phyloP scores from a whole-genome alignment of 331 rosid species.

The Acacia concinna region DNA sequence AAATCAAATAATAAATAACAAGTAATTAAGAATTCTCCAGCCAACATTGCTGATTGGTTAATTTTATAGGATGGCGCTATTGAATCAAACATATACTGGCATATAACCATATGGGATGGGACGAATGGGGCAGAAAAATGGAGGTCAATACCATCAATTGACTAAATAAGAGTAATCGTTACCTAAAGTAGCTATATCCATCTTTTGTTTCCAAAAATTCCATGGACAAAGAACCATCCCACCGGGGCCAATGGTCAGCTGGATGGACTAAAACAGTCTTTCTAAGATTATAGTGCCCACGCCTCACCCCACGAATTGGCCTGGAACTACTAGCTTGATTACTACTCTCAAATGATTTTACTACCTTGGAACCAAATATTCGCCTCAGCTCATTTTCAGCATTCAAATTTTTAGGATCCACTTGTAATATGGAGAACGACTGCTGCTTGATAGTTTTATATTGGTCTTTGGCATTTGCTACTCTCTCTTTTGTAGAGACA shows the following conservation, averaged over 20 bases:
- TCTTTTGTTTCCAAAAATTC: constrained; percentile 61
- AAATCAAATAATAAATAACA: background rate
- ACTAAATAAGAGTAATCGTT: constrained; percentile 24
- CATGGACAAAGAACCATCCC: constrained; percentile 93
- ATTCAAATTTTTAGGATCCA: constrained; percentile 84
- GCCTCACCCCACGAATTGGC: constrained; percentile 77
- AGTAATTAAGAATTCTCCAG: background rate
- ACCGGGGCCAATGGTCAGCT: constrained; percentile 78
- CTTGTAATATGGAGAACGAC: constrained; percentile 47
- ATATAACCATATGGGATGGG: background rate
- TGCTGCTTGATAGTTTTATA: constrained; percentile 42
- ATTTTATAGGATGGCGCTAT: constrained; percentile 13
- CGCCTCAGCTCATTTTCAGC: constrained; percentile 88
- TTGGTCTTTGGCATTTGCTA: constrained; percentile 31
- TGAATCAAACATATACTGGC: background rate
- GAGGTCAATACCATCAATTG: background rate
- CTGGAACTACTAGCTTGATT: constrained; percentile 80
- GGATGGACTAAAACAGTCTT: constrained; percentile 85
- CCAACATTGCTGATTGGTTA: background rate
- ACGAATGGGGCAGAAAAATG: background rate
- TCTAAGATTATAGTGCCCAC: constrained; percentile 55
- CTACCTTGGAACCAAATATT: constrained; percentile 95
- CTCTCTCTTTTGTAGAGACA: constrained; percentile 37
- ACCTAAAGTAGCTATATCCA: constrained; percentile 77
- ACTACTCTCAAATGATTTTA: constrained; percentile 79